Evolutionary conservation across 2,329 filamentous ascomycete genomes (phyloP).

Genomic region (Aspergillus neoniger): DNA sequence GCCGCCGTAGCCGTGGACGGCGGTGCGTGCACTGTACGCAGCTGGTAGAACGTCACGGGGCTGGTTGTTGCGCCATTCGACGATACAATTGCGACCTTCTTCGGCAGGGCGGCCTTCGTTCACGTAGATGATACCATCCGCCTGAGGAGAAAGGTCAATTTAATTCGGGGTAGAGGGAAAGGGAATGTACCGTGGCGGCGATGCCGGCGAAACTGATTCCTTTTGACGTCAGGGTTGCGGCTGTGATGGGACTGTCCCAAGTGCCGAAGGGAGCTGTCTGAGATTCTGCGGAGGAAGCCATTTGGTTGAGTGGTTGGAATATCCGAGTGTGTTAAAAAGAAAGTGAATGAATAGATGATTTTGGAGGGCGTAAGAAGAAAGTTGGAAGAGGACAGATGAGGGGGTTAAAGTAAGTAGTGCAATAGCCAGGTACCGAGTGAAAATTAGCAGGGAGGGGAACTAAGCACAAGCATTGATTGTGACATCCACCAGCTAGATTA

Average conservation of each 20-base stretch:
- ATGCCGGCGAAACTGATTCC: constrained; percentile 37
- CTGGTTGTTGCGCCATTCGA: constrained; percentile 42
- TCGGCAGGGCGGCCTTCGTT: constrained; percentile 40
- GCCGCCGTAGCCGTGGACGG: constrained; percentile 58
- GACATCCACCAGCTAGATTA: background rate
- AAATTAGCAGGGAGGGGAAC: background rate
- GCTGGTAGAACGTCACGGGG: constrained; percentile 47
- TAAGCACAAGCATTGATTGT: background rate
- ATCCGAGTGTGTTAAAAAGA: background rate
- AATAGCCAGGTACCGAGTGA: background rate
- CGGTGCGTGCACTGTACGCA: constrained; percentile 48
- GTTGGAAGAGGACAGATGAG: background rate
- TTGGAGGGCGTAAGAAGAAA: no score
- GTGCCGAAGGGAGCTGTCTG: constrained; percentile 37
- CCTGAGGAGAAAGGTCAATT: constrained; percentile 8
- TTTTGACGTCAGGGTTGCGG: constrained; percentile 36
- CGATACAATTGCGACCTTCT: constrained; percentile 48
- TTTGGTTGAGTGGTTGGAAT: background rate
- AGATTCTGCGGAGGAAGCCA: background rate
- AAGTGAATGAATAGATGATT: background rate
- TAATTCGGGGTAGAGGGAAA: background rate
- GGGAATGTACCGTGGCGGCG: constrained; percentile 29
- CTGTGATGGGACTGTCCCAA: constrained; percentile 44
- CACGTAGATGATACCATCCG: constrained; percentile 35
- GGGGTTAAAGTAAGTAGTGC: background rate